Conservation (phyloP, 116 monocot species). For the Zostera marina region DNA sequence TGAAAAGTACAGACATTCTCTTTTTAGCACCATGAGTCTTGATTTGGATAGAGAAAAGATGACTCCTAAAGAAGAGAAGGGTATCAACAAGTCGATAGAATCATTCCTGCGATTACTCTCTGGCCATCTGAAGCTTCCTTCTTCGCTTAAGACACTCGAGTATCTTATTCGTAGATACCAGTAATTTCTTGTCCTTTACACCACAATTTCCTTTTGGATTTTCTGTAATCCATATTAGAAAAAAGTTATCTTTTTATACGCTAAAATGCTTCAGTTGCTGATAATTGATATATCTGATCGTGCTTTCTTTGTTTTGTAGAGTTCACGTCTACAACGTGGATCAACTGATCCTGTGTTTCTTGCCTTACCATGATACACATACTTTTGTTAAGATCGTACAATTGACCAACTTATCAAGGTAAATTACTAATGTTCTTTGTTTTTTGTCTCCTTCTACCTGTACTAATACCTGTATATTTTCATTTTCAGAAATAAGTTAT, state of each 20-base stretch:
- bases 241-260: neutral
- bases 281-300: too few species aligned
- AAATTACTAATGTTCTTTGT: conserved; percentile 4
- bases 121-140: conserved; percentile 38
- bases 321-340: conserved; percentile 72
- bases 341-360: conserved; percentile 54
- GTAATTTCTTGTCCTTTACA: conserved; percentile 16
- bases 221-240: neutral
- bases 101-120: conserved; percentile 60
- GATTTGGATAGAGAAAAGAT: conserved; percentile 62
- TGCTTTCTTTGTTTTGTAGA: conserved; percentile 21
- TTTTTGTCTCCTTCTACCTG: neutral
- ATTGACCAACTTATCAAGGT: conserved; percentile 54
- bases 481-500: conserved; percentile 48
- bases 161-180: conserved; percentile 80
- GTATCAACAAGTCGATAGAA: conserved; percentile 42
- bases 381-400: conserved; percentile 72
- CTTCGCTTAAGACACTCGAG: conserved; percentile 68
- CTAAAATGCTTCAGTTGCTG: neutral
- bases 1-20: conserved; percentile 34
- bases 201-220: neutral
- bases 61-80: conserved; percentile 52
- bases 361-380: conserved; percentile 76
- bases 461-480: neutral
- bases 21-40: conserved; percentile 57